These are phyloP conservation scores for Talaromyces borbonicus DNA, from an alignment of 495 filamentous ascomycete genomes.

Conservation along the genomic window DNA sequence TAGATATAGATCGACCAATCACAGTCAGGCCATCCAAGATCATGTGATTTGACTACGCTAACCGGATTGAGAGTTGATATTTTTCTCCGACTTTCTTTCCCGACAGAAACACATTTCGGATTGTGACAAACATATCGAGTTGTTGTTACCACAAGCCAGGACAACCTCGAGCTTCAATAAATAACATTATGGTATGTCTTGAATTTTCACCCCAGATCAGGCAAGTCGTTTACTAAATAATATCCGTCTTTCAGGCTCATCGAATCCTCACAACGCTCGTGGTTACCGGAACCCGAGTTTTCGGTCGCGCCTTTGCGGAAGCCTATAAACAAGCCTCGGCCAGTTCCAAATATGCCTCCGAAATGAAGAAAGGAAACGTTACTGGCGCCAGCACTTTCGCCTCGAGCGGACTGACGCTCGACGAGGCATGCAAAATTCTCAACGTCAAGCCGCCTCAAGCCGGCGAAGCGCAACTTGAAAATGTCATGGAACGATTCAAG, in stretches of 20 bases:
- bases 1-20: background rate
- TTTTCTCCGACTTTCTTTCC: conserved; percentile 4
- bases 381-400: conserved; percentile 41
- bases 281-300: conserved; percentile 76
- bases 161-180: background rate
- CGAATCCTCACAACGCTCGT: conserved; percentile 90
- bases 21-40: background rate
- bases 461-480: conserved; percentile 65
- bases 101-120: background rate
- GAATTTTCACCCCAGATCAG: too few relatives aligned
- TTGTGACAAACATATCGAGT: background rate
- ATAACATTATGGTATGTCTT: conserved; percentile 4
- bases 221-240: background rate
- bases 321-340: conserved; percentile 88
- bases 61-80: background rate
- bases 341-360: conserved; percentile 69
- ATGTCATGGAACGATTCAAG: conserved; percentile 82
- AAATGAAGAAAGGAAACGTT: conserved; percentile 41
- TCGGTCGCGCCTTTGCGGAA: conserved; percentile 87
- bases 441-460: conserved; percentile 83
- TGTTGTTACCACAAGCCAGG: background rate
- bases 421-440: conserved; percentile 95
- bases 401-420: conserved; percentile 70
- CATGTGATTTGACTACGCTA: background rate
- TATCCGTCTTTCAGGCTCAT: conserved; percentile 59